Base-by-base conservation (phyloP, 352 stramenopile species). In the Plasmopara muralis region DNA sequence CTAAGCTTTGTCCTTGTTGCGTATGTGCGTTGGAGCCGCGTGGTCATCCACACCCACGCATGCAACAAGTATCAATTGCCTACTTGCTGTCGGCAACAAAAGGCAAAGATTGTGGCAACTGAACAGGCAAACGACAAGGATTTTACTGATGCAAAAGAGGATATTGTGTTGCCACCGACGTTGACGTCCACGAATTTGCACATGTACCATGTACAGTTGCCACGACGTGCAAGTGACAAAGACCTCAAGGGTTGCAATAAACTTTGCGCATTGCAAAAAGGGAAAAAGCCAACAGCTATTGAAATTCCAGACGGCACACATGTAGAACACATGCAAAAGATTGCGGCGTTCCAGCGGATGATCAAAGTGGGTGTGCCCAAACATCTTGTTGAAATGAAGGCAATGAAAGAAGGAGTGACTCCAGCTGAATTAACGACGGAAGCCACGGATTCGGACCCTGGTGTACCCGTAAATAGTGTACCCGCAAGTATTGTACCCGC, bases 151-250 rank as follows among this genome's bases (percentile, higher is more conserved):
- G 14, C 14, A 13, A 66, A 66, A 30, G 45, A 57, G 42, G 55
- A 55, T 30, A 41, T 61, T 7, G 49, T 64, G 20, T 20, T 43
- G 10, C 34, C 43, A 13, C 35, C 57, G 7, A 60, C 58, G 4
- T 25, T 40, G 31, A 12, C 39, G 1, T 14, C 54, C 9, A 43
- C 49, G 9, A 25, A 87, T 60, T 70, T 93, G 46, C 78, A 87
- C 40, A 88, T 93, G 74, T 62, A 91, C 20, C 88, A 87, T 55
- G 82, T 93, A 14, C 74, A 79, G 13, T 64, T 85, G 5, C 71
- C 81, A 8, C 50, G 71, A 74, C 68, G 70, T 6, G 56, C 61
- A 3, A 75, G 85, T 39, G 71, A 69, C 10, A 73, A 82, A 9
- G 76, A 92, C 29, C 73, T 74, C 0, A 37, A 57, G 4, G 62